A percentile compares a stretch with the other conserved stretches of the same genome.
These are phyloP conservation scores for Hyaloperonospora arabidopsidis DNA, from an alignment of 352 stramenopile genomes.

Conservation along the genomic window DNA sequence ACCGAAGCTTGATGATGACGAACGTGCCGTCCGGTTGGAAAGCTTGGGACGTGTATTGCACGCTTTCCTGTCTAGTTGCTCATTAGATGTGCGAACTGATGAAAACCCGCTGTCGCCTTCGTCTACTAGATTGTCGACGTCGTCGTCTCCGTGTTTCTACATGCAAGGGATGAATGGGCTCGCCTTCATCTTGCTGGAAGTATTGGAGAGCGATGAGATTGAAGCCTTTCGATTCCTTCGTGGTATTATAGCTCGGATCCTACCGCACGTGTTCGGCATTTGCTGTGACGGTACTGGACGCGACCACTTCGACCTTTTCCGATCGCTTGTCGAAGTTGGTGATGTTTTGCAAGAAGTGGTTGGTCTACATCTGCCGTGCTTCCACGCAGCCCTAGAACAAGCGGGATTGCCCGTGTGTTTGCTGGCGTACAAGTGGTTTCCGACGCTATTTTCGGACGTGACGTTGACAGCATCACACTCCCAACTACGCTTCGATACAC, in stretches of 20 bases:
- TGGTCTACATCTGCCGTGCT: constrained; percentile 54
- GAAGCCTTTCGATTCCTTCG: constrained; percentile 53
- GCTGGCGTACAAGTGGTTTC: constrained; percentile 86
- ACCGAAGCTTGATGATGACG: constrained; percentile 34
- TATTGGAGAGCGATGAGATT: constrained; percentile 48
- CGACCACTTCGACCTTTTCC: constrained; percentile 66
- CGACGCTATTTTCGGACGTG: constrained; percentile 80
- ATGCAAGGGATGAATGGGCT: constrained; percentile 85
- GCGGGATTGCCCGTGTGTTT: constrained; percentile 65
- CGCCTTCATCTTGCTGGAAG: constrained; percentile 64
- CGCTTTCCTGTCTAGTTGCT: constrained; percentile 58
- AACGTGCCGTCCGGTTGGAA: constrained; percentile 27
- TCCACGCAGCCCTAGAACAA: constrained; percentile 44
- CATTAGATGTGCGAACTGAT: constrained; percentile 37
- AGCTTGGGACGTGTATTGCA: constrained; percentile 49
- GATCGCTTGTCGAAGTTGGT: constrained; percentile 63
- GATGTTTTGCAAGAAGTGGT: constrained; percentile 67
- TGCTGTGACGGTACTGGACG: constrained; percentile 28
- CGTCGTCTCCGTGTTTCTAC: constrained; percentile 45
- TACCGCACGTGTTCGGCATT: constrained; percentile 75
- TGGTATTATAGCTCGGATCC: constrained; percentile 50
- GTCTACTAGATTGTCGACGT: constrained; percentile 17
- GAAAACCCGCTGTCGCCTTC: constrained; percentile 22
- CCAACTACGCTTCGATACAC: constrained; percentile 64
- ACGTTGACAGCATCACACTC: constrained; percentile 66